Evolutionary conservation across 176 grass and related monocot species (phyloP).

Genomic region (Triticum aestivum): DNA sequence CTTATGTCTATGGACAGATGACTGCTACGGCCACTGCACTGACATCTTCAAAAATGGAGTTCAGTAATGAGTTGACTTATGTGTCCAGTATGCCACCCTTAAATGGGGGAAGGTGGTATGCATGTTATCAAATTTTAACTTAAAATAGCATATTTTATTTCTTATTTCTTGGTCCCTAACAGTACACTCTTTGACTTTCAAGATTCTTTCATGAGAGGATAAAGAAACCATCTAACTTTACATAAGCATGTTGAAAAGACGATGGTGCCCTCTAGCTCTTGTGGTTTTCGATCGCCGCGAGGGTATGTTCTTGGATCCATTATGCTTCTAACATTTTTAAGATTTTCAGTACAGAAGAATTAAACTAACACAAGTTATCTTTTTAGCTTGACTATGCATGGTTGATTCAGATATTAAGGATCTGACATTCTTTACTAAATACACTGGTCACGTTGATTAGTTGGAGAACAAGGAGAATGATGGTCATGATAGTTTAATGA

Average conservation of each 20-base stretch:
- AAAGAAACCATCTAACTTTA: constrained; percentile 71
- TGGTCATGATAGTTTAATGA: constrained; percentile 84
- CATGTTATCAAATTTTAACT: constrained; percentile 48
- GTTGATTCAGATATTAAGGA: constrained; percentile 76
- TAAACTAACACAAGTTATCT: constrained; percentile 14
- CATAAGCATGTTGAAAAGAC: constrained; percentile 60
- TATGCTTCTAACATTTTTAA: neutral
- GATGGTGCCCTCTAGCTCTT: constrained; percentile 70
- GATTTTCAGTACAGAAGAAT: neutral
- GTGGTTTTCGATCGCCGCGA: constrained; percentile 64
- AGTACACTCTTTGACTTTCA: constrained; percentile 20
- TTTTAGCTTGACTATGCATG: constrained; percentile 71
- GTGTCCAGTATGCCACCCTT: too few relatives aligned
- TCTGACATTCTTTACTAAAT: constrained; percentile 68
- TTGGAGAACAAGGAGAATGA: constrained; percentile 51
- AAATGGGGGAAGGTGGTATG: constrained; percentile 69
- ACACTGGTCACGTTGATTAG: constrained; percentile 72
- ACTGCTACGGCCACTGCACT: constrained; percentile 50
- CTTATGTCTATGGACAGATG: too few relatives aligned
- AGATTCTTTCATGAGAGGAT: constrained; percentile 69
- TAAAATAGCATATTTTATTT: neutral
- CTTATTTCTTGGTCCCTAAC: constrained; percentile 1
- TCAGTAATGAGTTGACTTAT: constrained; percentile 11
- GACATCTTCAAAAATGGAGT: constrained; percentile 28
- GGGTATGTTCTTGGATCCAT: constrained; percentile 43